These are phyloP conservation scores for Dipodascus geniculatus DNA, from an alignment of 805 yeast species.

Conservation along the genomic window DNA sequence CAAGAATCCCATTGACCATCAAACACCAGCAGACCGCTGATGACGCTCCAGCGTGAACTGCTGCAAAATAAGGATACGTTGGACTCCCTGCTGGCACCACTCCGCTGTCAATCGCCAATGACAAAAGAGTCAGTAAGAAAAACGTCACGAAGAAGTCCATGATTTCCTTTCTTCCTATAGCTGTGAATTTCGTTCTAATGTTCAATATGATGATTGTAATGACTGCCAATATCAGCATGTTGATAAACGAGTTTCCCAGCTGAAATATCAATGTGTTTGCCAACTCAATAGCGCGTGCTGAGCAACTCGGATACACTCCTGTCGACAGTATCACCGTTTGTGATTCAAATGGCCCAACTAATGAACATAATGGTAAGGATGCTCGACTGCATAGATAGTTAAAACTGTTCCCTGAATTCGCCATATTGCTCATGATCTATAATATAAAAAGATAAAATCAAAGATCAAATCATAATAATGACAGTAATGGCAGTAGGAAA, in stretches of 20 bases:
- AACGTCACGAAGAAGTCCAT: constrained; percentile 54
- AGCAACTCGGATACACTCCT: constrained; percentile 71
- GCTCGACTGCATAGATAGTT: constrained; percentile 45
- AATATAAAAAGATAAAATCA: too few species aligned
- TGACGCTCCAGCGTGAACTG: constrained; percentile 64
- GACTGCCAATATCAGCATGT: constrained; percentile 59
- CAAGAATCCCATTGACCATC: constrained; percentile 63
- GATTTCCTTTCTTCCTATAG: constrained; percentile 87
- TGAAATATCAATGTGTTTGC: constrained; percentile 90
- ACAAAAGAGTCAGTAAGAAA: constrained; percentile 45
- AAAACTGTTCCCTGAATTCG: not conserved
- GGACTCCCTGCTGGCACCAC: constrained; percentile 77
- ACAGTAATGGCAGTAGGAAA: too few species aligned
- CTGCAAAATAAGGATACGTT: constrained; percentile 71
- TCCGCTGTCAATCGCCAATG: constrained; percentile 81
- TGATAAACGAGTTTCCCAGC: constrained; percentile 76
- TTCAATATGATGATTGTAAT: constrained; percentile 62
- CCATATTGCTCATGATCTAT: not conserved
- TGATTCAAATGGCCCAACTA: constrained; percentile 41
- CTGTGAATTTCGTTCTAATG: constrained; percentile 78
- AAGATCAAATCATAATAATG: too few species aligned
- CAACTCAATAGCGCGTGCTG: constrained; percentile 71
- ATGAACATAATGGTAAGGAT: constrained; percentile 71
- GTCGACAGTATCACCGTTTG: constrained; percentile 12
- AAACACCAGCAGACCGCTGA: constrained; percentile 63